Evolutionary conservation across 1,139 yeast genomes (phyloP), one percentile per base, ranked within the genome.

Genomic region (Debaryomyces fabryi): DNA sequence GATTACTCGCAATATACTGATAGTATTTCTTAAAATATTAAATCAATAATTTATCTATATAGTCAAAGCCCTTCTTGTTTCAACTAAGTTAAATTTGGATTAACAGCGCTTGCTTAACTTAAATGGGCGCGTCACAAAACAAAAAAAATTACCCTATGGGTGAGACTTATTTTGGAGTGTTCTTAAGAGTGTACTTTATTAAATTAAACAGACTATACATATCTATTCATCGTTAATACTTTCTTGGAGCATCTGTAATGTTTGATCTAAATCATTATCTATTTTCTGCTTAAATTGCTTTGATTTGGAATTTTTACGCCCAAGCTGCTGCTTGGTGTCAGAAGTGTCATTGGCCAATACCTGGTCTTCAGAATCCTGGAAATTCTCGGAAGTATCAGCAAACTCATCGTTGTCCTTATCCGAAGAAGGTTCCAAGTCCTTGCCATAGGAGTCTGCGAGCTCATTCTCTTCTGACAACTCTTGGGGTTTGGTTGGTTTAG

Each of bases 221-320:
- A 35, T 20, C 44, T 44, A 50, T 35, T 51, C 49, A 27, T 60
- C 56, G n/a, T 63, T 65, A 18, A 73, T 58, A 49, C 74, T 72
- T 51, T 74, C 78, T 55, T 72, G 65, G 43, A 74, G 60, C 77
- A 74, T 73, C 46, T 69, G 67, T 48, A 74, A 55, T 3, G 79
- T 74, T 47, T 67, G 65, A 48, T 74, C 71, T 46, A 74, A 58
- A 36, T 68, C 76, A 37, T 54, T 64, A 50, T 70, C 64, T 45
- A 74, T 59, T 47, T 70, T 68, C 40, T 59, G 54, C 44, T 62
- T 57, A 49, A 67, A 67, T 45, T 63, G 61, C 44, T 65, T 65
- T 21, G 68, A 61, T 46, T 54, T 63, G 33, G 70, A 64, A 23
- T 63, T 62, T 30, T 60, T 61, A 36, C 68, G 49, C 9, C 43